A percentile compares a stretch with the other conserved stretches of the same genome.
Conservation (phyloP, 2,329 filamentous ascomycete genomes). For the Alternaria ethzedia region DNA sequence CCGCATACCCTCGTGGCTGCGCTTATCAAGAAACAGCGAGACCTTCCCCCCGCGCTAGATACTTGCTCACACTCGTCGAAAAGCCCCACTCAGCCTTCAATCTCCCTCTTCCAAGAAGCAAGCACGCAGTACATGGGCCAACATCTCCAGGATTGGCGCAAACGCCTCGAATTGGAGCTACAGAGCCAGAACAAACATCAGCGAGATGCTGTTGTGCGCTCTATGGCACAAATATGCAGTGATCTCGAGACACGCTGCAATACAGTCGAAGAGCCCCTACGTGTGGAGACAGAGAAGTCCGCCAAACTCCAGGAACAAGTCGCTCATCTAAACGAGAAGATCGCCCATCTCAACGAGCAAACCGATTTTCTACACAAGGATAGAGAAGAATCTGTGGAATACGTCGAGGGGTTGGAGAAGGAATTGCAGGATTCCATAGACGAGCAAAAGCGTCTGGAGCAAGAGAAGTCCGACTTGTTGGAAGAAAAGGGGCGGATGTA, state of each 20-base stretch:
- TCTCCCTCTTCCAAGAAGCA: slow-evolving; percentile 48
- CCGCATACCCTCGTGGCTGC: slow-evolving; percentile 24
- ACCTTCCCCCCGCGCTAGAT: slow-evolving; percentile 10
- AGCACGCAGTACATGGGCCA: slow-evolving; percentile 45
- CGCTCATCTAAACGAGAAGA: slow-evolving; percentile 42
- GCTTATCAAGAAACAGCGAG: slow-evolving; percentile 38
- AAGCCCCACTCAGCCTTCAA: neutral
- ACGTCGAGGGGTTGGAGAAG: slow-evolving; percentile 45
- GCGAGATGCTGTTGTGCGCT: slow-evolving; percentile 55
- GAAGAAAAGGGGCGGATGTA: slow-evolving; percentile 42
- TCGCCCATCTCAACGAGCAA: slow-evolving; percentile 43
- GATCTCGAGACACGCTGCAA: slow-evolving; percentile 64
- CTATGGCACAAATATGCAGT: slow-evolving; percentile 60
- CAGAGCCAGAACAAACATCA: slow-evolving; percentile 48
- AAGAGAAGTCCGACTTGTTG: slow-evolving; percentile 47
- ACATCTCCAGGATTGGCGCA: slow-evolving; percentile 57
- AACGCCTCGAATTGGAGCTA: slow-evolving; percentile 54
- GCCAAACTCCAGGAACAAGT: slow-evolving; percentile 41
- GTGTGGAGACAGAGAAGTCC: slow-evolving; percentile 51
- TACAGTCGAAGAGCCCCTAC: slow-evolving; percentile 61
- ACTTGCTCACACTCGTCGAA: slow-evolving; percentile 26
- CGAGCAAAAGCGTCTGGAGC: slow-evolving; percentile 27
- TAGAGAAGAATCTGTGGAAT: slow-evolving; percentile 29
- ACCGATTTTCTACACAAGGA: slow-evolving; percentile 43
- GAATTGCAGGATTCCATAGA: slow-evolving; percentile 48